These are phyloP conservation scores for Dissophora globulifera DNA, from an alignment of 192 early-diverging fungal species.

Conservation along the genomic window DNA sequence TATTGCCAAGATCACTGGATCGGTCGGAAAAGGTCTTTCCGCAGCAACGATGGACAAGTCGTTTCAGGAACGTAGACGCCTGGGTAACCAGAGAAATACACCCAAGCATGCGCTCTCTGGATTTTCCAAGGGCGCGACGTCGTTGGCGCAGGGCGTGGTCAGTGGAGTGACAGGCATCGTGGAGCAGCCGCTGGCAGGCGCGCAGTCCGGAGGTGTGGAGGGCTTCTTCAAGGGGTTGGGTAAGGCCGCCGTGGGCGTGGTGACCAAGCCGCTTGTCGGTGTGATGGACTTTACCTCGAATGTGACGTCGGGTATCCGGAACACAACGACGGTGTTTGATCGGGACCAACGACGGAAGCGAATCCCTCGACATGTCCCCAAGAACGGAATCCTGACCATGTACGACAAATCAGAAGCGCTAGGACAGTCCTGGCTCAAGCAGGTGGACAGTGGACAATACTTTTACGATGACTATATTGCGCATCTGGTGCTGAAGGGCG, in stretches of 20 bases:
- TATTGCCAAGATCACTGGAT: constrained; percentile 95
- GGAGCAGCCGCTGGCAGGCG: constrained; percentile 85
- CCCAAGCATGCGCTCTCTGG: constrained; percentile 93
- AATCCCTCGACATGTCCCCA: constrained; percentile 84
- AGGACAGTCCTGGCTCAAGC: constrained; percentile 88
- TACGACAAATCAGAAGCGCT: constrained; percentile 74
- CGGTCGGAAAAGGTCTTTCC: constrained; percentile 95
- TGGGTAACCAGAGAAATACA: constrained; percentile 83
- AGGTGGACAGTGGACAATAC: constrained; percentile 79
- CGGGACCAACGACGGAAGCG: constrained; percentile 86
- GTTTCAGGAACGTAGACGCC: constrained; percentile 86
- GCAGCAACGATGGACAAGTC: constrained; percentile 93
- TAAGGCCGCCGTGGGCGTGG: constrained; percentile 91
- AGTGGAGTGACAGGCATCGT: constrained; percentile 93
- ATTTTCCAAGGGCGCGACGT: constrained; percentile 87
- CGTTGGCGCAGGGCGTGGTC: constrained; percentile 81
- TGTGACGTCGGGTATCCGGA: constrained; percentile 88
- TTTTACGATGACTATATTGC: constrained; percentile 87
- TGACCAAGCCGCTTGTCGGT: constrained; percentile 96
- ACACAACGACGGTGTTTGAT: constrained; percentile 91
- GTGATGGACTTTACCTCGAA: constrained; percentile 95
- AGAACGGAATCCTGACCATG: constrained; percentile 85
- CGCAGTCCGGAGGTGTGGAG: constrained; percentile 85
- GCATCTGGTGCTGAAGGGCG: constrained; percentile 83
- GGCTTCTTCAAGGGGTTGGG: constrained; percentile 97